Conservation (phyloP, 164 flowering plant genomes). For the Brasenia schreberi region DNA sequence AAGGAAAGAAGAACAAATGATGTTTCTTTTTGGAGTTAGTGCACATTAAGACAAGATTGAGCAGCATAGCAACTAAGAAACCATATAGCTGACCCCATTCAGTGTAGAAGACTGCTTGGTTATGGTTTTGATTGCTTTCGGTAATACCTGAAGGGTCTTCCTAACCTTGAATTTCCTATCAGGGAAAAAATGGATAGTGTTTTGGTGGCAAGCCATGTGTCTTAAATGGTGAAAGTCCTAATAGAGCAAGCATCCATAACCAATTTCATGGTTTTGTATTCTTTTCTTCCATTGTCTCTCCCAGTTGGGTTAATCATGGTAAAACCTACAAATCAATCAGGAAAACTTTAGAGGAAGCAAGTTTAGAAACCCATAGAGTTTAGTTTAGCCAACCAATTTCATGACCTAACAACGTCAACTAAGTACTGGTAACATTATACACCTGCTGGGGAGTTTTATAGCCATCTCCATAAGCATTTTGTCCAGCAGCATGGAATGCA, state of each 20-base stretch:
- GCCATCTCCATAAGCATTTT: conserved; percentile 48
- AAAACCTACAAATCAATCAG: background rate
- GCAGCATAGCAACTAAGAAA: too few species aligned
- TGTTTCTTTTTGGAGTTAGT: too few species aligned
- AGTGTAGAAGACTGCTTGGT: too few species aligned
- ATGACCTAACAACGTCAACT: background rate
- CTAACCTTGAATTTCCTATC: too few species aligned
- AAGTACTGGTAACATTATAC: conserved; percentile 8
- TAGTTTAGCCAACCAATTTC: background rate
- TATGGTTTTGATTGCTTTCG: too few species aligned
- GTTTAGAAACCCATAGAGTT: background rate
- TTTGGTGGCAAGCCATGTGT: background rate
- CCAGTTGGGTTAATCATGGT: background rate
- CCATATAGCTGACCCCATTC: too few species aligned
- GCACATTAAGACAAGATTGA: too few species aligned
- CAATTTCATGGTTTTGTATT: background rate
- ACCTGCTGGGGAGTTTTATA: conserved; percentile 53
- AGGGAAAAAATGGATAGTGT: too few species aligned
- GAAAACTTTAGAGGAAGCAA: too few species aligned
- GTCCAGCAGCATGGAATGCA: conserved; percentile 30
- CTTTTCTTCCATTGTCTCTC: background rate
- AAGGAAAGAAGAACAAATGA: too few species aligned
- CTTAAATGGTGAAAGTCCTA: too few species aligned
- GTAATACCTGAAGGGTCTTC: too few species aligned
- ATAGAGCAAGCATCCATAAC: background rate